Base-by-base conservation (phyloP, 192 early-diverging fungal species). In the Backusella morwellensis region DNA sequence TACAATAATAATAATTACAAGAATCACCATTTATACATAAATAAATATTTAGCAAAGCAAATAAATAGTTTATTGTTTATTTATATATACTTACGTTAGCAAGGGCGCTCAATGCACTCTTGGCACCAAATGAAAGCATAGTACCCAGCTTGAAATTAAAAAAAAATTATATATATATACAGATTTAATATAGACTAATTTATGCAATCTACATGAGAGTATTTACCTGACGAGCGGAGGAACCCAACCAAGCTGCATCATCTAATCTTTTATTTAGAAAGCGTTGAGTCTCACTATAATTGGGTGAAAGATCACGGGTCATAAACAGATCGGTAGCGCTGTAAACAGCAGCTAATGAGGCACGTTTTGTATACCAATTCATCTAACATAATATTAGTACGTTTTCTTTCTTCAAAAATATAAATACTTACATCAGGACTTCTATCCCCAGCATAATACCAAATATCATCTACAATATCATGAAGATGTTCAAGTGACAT, bases 291-390 rank as follows among this genome's bases (percentile, higher is more conserved):
- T 90, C 92, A 15, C 77, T 80, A 79, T 85, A 91, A 50, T 91
- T 87, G 12, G 92, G 89, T 7, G 96, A 95, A 42, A 83, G 82
- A 76, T 98, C 97, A 79, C 94, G 93, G 19, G 93, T 94, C 96
- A 98, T 96, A 81, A 92, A 98, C 56, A 98, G 80, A 81, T 98
- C 96, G 12, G 97, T 91, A 0, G 95, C 90, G 11, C 95, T 87
- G 70, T 97, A 98, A 11, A 95, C 91, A 26, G 89, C 92, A 3
- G 95, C 94, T 41, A 98, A 86, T 14, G 90, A 85, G 42, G 90
- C 90, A 21, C 97, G 88, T 74, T 94, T 93, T 59, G 89, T 90
- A 80, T 98, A 97, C 93, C 94, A 98, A 83, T 96, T 93, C 87
- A 94, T 89, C 92, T 95, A 78, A 67, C 6, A 36, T 4, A 19